Conservation (phyloP, 306 rosid species). For the Psophocarpus tetragonolobus region DNA sequence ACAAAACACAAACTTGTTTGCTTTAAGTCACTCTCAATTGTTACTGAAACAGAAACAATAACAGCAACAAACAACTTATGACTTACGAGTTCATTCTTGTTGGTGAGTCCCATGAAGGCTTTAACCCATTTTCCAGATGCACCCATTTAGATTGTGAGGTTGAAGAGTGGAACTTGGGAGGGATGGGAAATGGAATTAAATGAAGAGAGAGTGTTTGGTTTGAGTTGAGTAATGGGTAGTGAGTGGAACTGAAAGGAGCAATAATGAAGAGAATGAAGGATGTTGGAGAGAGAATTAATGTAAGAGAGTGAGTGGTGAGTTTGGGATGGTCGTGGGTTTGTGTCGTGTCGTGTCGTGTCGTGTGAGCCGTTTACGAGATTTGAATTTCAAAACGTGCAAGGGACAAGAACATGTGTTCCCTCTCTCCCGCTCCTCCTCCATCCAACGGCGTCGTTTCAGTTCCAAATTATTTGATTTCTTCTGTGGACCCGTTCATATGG, state of each 20-base stretch:
- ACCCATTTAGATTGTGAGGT: conserved; percentile 44
- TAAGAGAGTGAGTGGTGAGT: background rate
- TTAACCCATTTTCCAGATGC: conserved; percentile 75
- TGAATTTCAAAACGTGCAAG: conserved; percentile 12
- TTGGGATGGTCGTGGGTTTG: background rate
- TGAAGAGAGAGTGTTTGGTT: background rate
- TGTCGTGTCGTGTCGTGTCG: background rate
- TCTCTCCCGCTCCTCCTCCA: background rate
- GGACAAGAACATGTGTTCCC: background rate
- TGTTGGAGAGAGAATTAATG: background rate
- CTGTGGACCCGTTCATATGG: background rate
- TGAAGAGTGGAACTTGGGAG: background rate
- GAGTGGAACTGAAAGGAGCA: background rate
- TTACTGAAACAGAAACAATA: background rate
- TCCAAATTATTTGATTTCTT: background rate
- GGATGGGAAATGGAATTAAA: background rate
- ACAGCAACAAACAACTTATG: conserved; percentile 20
- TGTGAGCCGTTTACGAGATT: background rate
- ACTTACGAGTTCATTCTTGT: conserved; percentile 47
- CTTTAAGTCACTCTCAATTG: background rate
- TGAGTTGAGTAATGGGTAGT: background rate
- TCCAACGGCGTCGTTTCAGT: background rate
- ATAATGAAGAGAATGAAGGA: background rate
- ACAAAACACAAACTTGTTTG: too few species aligned
- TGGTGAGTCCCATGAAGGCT: conserved; percentile 54